Base-by-base conservation (phyloP, 768 basidiomycete genomes). In the Mycena crocata region DNA sequence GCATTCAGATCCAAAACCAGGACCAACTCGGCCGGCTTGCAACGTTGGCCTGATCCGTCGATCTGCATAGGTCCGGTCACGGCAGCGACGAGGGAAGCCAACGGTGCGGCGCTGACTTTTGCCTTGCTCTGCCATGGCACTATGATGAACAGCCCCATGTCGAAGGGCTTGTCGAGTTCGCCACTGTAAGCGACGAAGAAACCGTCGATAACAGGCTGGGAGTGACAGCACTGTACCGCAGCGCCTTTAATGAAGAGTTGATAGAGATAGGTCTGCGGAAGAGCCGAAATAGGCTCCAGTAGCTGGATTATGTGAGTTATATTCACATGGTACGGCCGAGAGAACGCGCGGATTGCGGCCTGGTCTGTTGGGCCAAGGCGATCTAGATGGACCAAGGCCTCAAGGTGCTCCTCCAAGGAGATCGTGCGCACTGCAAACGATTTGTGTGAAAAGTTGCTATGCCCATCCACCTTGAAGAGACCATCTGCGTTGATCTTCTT, bases 181-280 rank as follows among this genome's bases (percentile, higher is more conserved):
- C 55, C 55, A 14, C 30, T 12, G 10, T 57, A 57, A 4, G 28
- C 55, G 40, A 57, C 55, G 23, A n/a, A 57, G 40, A 57, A 57
- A 21, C 55, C 55, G 31, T 57, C 55, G 17, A 57, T 57, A 23
- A 57, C 55, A 5, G 55, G 55, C 40, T 57, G 55, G 21, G 7
- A 21, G 10, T 32, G 55, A 28, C 55, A 57, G 40, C 55, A 57
- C 13, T 57, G 55, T 5, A 57, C 40, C 5, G 55, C 55, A 32
- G 55, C 55, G 17, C 55, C 55, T 44, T 42, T 30, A 30, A 57
- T 31, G 42, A 57, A 57, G 26, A 57, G 55, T 8, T 30, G 39
- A 10, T 42, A n/a, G 5, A 57, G 55, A 17, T 42, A 45, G 1
- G 28, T 13, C 40, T 57, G 55, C 1, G 55, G 55, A 2, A 57